phyloP scores from a whole-genome alignment of 495 filamentous ascomycete genomes.

The Trichocladium antarcticum region DNA sequence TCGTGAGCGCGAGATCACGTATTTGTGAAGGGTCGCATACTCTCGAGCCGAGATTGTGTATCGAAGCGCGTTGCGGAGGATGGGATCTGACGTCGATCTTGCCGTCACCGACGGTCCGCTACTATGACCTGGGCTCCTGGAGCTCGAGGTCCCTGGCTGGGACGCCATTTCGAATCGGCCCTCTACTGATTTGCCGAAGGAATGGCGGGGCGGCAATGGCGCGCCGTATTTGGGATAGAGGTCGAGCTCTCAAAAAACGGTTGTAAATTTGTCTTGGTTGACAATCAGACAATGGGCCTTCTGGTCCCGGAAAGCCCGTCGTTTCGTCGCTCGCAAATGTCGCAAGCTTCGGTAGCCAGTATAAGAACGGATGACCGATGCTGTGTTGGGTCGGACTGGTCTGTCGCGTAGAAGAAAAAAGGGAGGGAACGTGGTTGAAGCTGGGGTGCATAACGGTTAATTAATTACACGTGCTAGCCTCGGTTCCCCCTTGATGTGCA shows the following conservation, averaged over 20 bases:
- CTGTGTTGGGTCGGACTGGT: too few species aligned
- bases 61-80: slow-evolving; percentile 67
- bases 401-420: not conserved
- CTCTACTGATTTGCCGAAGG: too few species aligned
- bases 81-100: slow-evolving; percentile 42
- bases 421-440: not conserved
- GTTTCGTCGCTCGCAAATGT: too few species aligned
- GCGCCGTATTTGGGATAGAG: not conserved
- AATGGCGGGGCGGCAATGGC: too few species aligned
- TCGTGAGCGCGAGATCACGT: slow-evolving; percentile 57
- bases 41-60: slow-evolving; percentile 77
- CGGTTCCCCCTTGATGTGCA: not conserved
- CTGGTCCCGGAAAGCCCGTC: too few species aligned
- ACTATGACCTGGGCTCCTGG: slow-evolving; percentile 13
- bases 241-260: too few species aligned
- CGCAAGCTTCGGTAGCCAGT: too few species aligned
- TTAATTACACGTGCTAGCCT: not conserved
- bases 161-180: slow-evolving; percentile 21
- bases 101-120: slow-evolving; percentile 21
- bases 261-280: too few species aligned
- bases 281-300: too few species aligned
- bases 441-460: not conserved
- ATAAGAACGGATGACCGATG: too few species aligned
- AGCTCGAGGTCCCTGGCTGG: slow-evolving; percentile 14
- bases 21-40: slow-evolving; percentile 70